Percentiles rank a stretch among this genome's conserved stretches.
Conservation (phyloP, 1,284 basidiomycete species). For the Leucoagaricus sp. region DNA sequence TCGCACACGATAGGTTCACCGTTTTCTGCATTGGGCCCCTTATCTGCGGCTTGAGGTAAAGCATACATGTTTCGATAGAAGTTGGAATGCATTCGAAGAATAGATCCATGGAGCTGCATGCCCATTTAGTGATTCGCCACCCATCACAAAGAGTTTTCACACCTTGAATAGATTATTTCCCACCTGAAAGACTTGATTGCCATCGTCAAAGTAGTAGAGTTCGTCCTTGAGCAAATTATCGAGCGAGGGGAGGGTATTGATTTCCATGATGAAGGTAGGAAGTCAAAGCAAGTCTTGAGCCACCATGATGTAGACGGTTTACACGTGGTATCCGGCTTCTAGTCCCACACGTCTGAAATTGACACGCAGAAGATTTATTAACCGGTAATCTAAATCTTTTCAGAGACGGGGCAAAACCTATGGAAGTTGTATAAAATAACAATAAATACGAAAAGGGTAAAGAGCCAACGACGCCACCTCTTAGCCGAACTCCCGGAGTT, state of each 20-base stretch:
- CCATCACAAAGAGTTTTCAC: too few relatives aligned
- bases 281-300: not conserved
- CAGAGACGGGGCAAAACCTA: not conserved
- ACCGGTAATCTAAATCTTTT: not conserved
- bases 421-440: not conserved
- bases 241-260: not conserved
- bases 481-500: not conserved
- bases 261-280: not conserved
- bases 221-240: slow-evolving; percentile 24
- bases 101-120: not conserved
- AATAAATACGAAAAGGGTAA: not conserved
- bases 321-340: not conserved
- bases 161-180: slow-evolving; percentile 68
- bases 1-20: not conserved
- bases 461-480: not conserved
- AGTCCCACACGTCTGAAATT: not conserved
- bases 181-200: slow-evolving; percentile 58
- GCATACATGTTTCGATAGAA: slow-evolving; percentile 1
- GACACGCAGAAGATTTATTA: not conserved
- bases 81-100: slow-evolving; percentile 2
- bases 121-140: not conserved
- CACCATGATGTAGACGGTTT: not conserved
- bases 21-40: not conserved
- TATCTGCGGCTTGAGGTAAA: not conserved
- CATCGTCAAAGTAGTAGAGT: slow-evolving; percentile 51